A percentile compares a stretch with the other conserved stretches of the same genome.
phyloP scores from a whole-genome alignment of 257 asterid species.

The Nicotiana tomentosiformis region DNA sequence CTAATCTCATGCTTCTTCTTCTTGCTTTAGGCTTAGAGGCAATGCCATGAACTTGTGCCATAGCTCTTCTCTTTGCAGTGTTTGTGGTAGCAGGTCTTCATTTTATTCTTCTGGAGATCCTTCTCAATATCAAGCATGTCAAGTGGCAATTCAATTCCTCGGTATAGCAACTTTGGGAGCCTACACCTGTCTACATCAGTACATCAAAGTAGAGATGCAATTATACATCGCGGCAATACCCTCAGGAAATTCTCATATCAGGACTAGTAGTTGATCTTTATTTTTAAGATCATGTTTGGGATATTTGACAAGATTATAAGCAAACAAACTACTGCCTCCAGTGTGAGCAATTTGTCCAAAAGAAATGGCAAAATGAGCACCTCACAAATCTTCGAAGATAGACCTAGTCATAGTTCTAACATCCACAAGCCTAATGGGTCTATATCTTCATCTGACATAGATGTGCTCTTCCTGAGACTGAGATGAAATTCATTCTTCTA shows the following conservation, averaged over 20 bases:
- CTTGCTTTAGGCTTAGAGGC: slow-evolving; percentile 57
- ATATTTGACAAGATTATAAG: slow-evolving; percentile 32
- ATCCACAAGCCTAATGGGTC: too few species aligned
- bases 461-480: too few species aligned
- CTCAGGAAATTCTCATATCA: slow-evolving; percentile 47
- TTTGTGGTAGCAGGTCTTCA: slow-evolving; percentile 64
- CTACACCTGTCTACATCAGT: slow-evolving; percentile 23
- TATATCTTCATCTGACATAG: too few species aligned
- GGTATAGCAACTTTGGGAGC: slow-evolving; percentile 50
- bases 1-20: slow-evolving; percentile 66
- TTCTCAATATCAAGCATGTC: slow-evolving; percentile 17
- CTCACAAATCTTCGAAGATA: too few species aligned
- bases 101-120: slow-evolving; percentile 52
- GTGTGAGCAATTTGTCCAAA: too few species aligned
- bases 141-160: slow-evolving; percentile 62
- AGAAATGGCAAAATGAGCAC: too few species aligned
- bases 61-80: slow-evolving; percentile 67
- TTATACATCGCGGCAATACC: slow-evolving; percentile 39
- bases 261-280: slow-evolving; percentile 48
- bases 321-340: too few species aligned
- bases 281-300: slow-evolving; percentile 59
- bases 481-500: too few species aligned
- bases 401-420: too few species aligned
- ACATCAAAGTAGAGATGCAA: too few species aligned
- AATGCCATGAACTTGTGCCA: slow-evolving; percentile 62